A percentile compares a stretch with the other conserved stretches of the same genome.
Evolutionary conservation across 148 eudicot genomes (phyloP).

Genomic region (Dianthus caryophyllus): DNA sequence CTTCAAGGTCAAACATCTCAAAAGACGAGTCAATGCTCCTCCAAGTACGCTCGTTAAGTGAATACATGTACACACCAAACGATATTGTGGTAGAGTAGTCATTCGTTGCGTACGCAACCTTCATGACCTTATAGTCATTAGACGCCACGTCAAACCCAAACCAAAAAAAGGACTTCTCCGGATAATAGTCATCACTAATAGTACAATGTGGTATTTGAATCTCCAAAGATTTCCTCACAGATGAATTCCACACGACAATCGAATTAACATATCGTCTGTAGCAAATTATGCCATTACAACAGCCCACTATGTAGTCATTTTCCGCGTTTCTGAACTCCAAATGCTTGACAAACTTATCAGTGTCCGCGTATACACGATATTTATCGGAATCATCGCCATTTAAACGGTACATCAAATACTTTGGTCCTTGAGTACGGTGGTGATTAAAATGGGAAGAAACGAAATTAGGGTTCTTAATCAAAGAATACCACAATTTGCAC

Average conservation of each 20-base stretch:
- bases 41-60: neutral
- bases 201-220: neutral
- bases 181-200: no score
- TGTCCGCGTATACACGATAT: neutral
- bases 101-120: neutral
- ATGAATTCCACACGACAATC: neutral
- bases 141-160: neutral
- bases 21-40: neutral
- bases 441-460: neutral
- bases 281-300: neutral
- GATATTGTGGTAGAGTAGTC: neutral
- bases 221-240: neutral
- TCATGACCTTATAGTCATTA: neutral
- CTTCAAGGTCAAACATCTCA: neutral
- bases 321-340: neutral
- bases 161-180: neutral
- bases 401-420: neutral
- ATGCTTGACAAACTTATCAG: neutral
- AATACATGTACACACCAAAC: neutral
- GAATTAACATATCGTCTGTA: neutral
- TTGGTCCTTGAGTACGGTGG: neutral
- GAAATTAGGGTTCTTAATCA: neutral
- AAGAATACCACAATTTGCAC: neutral
- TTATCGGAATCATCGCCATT: neutral
- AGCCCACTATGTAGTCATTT: neutral